These are phyloP conservation scores for Plectranthus barbatus DNA, from an alignment of 257 asterid genomes.

Conservation along the genomic window DNA sequence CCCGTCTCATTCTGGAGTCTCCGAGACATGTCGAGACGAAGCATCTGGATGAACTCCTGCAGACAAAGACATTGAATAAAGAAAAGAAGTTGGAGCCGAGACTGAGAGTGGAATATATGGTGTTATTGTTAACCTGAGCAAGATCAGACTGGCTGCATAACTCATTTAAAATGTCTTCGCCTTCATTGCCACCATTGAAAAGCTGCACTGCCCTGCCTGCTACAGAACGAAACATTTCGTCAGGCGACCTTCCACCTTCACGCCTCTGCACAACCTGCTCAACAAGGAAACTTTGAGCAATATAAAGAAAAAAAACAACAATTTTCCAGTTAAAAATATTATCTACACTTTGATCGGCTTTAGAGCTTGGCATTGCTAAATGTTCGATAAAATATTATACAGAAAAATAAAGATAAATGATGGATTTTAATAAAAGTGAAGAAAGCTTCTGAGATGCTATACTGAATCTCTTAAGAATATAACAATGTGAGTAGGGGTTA, in stretches of 20 bases:
- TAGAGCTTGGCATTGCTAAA: background rate
- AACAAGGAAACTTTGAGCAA: background rate
- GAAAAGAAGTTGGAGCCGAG: background rate
- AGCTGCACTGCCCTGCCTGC: slow-evolving; percentile 28
- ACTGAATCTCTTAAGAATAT: too few species aligned
- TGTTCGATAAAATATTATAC: background rate
- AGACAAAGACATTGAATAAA: background rate
- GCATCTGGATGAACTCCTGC: slow-evolving; percentile 69
- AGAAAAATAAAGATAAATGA: too few species aligned
- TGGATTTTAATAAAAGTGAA: too few species aligned
- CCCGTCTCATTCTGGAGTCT: slow-evolving; percentile 37
- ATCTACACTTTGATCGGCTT: background rate
- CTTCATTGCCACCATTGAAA: slow-evolving; percentile 16
- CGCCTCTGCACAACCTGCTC: slow-evolving; percentile 39
- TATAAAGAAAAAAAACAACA: background rate
- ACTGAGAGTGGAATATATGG: background rate
- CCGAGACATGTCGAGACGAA: slow-evolving; percentile 33
- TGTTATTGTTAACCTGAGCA: slow-evolving; percentile 26
- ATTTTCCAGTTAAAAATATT: background rate
- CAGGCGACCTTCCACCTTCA: slow-evolving; percentile 32
- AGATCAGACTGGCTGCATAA: slow-evolving; percentile 38
- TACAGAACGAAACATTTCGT: slow-evolving; percentile 39
- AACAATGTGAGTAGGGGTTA: too few species aligned
- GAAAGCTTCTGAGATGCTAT: too few species aligned
- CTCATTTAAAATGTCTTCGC: slow-evolving; percentile 31